Evolutionary conservation across 2,329 filamentous ascomycete species (phyloP).

Genomic region (Elsinoe ampelina): DNA sequence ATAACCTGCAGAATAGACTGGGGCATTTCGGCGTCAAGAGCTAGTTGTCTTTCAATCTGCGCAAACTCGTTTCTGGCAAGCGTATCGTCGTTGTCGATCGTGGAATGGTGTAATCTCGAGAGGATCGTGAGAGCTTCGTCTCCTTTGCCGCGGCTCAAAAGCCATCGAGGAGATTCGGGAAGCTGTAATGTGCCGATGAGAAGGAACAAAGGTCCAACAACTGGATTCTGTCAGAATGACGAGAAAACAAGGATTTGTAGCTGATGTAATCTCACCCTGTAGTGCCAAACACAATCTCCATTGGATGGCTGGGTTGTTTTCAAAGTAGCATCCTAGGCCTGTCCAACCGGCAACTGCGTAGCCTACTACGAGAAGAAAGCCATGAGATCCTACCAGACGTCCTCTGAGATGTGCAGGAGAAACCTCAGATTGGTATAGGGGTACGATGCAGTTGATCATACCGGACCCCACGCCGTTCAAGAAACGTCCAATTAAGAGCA

Average conservation of each 20-base stretch:
- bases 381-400: conserved; percentile 33
- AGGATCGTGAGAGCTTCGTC: conserved; percentile 35
- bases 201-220: conserved; percentile 32
- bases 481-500: background rate
- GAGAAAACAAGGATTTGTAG: no score
- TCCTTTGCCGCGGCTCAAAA: conserved; percentile 34
- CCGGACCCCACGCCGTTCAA: conserved; percentile 6
- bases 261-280: conserved; percentile 20
- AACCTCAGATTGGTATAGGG: conserved; percentile 34
- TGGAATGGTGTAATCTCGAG: conserved; percentile 32
- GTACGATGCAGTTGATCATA: conserved; percentile 18
- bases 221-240: conserved; percentile 10
- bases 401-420: conserved; percentile 32
- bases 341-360: conserved; percentile 34
- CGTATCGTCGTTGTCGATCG: conserved; percentile 28
- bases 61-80: conserved; percentile 34
- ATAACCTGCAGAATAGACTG: conserved; percentile 30
- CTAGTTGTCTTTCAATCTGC: conserved; percentile 37
- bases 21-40: conserved; percentile 30
- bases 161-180: conserved; percentile 37
- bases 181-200: conserved; percentile 32
- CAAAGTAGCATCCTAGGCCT: conserved; percentile 33
- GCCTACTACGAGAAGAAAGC: conserved; percentile 35
- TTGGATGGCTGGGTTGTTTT: conserved; percentile 27
- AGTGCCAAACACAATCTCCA: conserved; percentile 42